Percentiles rank a stretch among this genome's conserved stretches.
Conservation (phyloP, 805 yeast species). For the Candida silvicultrix region DNA sequence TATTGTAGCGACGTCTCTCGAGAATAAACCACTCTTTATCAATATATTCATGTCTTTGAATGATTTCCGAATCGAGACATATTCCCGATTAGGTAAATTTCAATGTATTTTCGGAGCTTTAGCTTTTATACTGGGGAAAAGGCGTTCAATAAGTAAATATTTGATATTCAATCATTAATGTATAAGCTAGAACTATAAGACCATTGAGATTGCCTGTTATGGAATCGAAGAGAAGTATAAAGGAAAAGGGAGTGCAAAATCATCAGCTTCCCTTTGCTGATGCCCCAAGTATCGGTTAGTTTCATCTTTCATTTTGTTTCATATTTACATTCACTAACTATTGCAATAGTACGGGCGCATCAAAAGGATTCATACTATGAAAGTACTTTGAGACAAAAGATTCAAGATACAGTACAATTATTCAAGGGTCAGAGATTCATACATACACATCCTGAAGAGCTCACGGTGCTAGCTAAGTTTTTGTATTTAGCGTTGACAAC, state of each 20-base stretch:
- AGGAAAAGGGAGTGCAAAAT: background rate
- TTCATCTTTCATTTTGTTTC: background rate
- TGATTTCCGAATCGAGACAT: background rate
- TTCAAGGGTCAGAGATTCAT: constrained; percentile 57
- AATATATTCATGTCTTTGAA: no score
- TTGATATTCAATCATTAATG: no score
- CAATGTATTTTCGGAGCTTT: background rate
- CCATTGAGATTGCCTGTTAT: no score
- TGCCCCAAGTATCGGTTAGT: constrained; percentile 78
- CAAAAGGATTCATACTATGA: constrained; percentile 84
- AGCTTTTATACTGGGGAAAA: background rate
- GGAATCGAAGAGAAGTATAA: background rate
- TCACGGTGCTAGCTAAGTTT: constrained; percentile 50
- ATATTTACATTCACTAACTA: constrained; percentile 2
- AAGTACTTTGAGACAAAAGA: constrained; percentile 41
- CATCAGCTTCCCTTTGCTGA: constrained; percentile 61
- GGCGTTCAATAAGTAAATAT: background rate
- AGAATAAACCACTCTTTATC: no score
- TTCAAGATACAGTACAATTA: constrained; percentile 49
- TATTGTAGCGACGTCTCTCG: no score
- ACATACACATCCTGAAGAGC: constrained; percentile 56
- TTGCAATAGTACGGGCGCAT: constrained; percentile 63
- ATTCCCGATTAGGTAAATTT: background rate
- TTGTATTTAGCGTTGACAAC: constrained; percentile 75
- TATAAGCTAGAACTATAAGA: no score